These are phyloP conservation scores for Acmispon strigosus DNA, from an alignment of 306 rosid genomes.

Conservation along the genomic window DNA sequence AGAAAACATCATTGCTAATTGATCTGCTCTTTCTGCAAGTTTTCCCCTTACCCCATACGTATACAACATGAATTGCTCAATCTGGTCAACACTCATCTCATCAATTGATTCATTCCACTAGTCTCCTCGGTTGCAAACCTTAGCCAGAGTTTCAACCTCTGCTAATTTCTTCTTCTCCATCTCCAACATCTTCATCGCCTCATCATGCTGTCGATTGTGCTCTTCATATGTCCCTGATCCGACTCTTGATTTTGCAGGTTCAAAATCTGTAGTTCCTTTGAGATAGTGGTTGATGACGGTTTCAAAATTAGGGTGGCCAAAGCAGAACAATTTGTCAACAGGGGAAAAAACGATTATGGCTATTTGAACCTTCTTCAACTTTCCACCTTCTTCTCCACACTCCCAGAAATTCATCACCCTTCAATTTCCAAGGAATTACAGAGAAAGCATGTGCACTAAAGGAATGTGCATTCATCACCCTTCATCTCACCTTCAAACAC, in stretches of 20 bases:
- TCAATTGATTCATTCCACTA: conserved; percentile 43
- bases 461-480: too few species aligned
- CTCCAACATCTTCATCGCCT: conserved; percentile 23
- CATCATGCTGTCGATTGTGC: conserved; percentile 21
- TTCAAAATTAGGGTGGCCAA: conserved; percentile 31
- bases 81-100: conserved; percentile 20
- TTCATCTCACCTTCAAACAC: too few species aligned
- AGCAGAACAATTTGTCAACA: conserved; percentile 27
- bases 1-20: neutral
- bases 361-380: too few species aligned
- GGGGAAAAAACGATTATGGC: conserved; percentile 51
- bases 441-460: too few species aligned
- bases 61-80: conserved; percentile 20
- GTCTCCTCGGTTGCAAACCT: neutral
- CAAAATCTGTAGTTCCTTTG: neutral
- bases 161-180: conserved; percentile 21
- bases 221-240: neutral
- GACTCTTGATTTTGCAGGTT: neutral
- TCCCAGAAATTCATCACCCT: too few species aligned
- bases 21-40: conserved; percentile 4
- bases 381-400: too few species aligned
- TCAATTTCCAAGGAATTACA: too few species aligned
- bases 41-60: conserved; percentile 33
- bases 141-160: neutral
- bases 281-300: conserved; percentile 25